phyloP scores from a whole-genome alignment of 352 stramenopile species.

The Hyaloperonospora arabidopsidis region DNA sequence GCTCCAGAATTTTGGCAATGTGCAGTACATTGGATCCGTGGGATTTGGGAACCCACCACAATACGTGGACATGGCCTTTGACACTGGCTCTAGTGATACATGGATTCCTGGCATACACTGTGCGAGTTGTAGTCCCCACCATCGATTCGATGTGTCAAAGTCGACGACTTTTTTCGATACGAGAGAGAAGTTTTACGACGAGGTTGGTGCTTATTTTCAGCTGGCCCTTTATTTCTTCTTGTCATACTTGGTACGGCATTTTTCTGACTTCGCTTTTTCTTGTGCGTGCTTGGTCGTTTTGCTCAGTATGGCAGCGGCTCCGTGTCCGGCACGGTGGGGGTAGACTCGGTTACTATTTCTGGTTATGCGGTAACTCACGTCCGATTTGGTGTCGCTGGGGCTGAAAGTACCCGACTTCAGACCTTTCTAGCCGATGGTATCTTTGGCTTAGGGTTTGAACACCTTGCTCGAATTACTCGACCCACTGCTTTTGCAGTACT shows the following conservation, averaged over 20 bases:
- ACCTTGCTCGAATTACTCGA: conserved; percentile 79
- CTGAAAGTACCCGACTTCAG: conserved; percentile 65
- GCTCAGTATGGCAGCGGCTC: conserved; percentile 74
- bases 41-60: conserved; percentile 68
- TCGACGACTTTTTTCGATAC: conserved; percentile 69
- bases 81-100: conserved; percentile 77
- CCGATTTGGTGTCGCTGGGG: conserved; percentile 62
- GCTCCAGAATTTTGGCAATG: conserved; percentile 79
- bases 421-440: conserved; percentile 85
- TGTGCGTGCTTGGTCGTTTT: too few species aligned
- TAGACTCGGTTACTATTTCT: conserved; percentile 69
- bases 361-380: conserved; percentile 64
- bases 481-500: conserved; percentile 77
- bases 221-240: not conserved
- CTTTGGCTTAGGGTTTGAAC: conserved; percentile 77
- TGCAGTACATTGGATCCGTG: conserved; percentile 72
- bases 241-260: not conserved
- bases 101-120: conserved; percentile 62
- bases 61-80: conserved; percentile 62
- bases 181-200: conserved; percentile 67
- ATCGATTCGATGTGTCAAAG: conserved; percentile 38
- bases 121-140: conserved; percentile 43
- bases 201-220: conserved; percentile 18
- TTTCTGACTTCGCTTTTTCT: too few species aligned
- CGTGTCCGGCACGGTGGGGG: conserved; percentile 62